Percentiles rank a stretch among this genome's conserved stretches.
phyloP scores from a whole-genome alignment of 2,329 filamentous ascomycete species.

The Pestalotiopsis sp. region DNA sequence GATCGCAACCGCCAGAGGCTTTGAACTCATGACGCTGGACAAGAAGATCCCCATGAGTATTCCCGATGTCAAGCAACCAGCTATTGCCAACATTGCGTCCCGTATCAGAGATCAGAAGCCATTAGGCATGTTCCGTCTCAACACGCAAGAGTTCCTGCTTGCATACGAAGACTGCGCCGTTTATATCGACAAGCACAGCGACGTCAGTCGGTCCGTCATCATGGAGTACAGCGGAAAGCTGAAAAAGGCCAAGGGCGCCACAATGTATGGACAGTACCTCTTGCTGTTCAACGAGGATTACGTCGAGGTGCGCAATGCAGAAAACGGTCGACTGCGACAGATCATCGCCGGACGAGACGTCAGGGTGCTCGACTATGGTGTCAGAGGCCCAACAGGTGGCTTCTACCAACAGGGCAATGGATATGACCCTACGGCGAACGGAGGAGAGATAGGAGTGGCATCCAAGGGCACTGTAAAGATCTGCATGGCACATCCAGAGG shows the following conservation, averaged over 20 bases:
- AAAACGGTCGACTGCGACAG: constrained; percentile 91
- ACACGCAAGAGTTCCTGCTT: constrained; percentile 88
- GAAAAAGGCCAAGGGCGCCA: constrained; percentile 77
- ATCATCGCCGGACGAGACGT: constrained; percentile 93
- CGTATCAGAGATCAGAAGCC: constrained; percentile 84
- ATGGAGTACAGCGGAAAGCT: constrained; percentile 98
- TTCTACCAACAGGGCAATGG: constrained; percentile 35
- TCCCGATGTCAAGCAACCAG: constrained; percentile 78
- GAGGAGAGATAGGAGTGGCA: constrained; percentile 42
- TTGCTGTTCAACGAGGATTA: constrained; percentile 95
- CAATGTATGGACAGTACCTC: constrained; percentile 89
- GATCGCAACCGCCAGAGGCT: constrained; percentile 86
- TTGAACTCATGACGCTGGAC: constrained; percentile 94
- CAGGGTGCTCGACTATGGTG: constrained; percentile 84
- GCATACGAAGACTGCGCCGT: constrained; percentile 96
- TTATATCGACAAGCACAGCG: constrained; percentile 97
- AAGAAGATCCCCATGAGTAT: constrained; percentile 96
- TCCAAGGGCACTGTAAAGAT: constrained; percentile 85
- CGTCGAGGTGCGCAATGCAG: constrained; percentile 93
- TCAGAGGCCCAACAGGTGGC: constrained; percentile 62
- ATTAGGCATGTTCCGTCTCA: constrained; percentile 94
- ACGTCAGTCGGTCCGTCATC: constrained; percentile 89
- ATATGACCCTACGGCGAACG: constrained; percentile 28
- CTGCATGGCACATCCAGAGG: constrained; percentile 90
- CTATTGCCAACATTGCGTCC: constrained; percentile 82